Evolutionary conservation across 352 stramenopile genomes (phyloP).

Genomic region (Pythium angustatum): DNA sequence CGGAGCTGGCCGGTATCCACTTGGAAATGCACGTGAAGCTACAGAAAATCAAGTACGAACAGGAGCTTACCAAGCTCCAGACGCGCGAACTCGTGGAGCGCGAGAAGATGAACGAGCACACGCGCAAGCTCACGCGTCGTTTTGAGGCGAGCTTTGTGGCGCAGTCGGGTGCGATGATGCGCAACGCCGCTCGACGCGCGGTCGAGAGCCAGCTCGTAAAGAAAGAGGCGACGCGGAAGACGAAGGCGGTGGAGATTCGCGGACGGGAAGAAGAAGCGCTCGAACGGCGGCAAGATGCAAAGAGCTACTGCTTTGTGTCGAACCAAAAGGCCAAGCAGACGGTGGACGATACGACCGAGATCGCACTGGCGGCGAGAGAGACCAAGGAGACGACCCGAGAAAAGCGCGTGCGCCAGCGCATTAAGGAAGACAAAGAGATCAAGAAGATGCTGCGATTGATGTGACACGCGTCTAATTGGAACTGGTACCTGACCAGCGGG

Average conservation of each 20-base stretch:
- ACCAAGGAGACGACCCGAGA: conserved; percentile 26
- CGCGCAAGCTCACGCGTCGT: conserved; percentile 44
- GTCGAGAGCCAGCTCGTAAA: conserved; percentile 39
- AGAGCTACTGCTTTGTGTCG: conserved; percentile 67
- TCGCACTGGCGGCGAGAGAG: conserved; percentile 15
- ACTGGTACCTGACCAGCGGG: too few species aligned
- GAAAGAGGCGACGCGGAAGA: conserved; percentile 36
- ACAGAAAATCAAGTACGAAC: conserved; percentile 61
- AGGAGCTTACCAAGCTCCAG: conserved; percentile 48
- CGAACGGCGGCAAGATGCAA: conserved; percentile 50
- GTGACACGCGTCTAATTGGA: conserved; percentile 21
- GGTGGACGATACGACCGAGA: conserved; percentile 22
- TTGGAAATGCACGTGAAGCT: conserved; percentile 73
- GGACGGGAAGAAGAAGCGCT: conserved; percentile 40
- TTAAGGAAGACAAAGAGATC: conserved; percentile 70
- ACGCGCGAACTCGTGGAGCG: conserved; percentile 45
- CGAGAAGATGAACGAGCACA: conserved; percentile 43
- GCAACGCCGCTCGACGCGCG: conserved; percentile 44
- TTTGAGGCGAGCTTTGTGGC: conserved; percentile 59
- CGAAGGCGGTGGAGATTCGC: conserved; percentile 30
- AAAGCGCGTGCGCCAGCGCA: conserved; percentile 37
- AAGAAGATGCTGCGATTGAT: conserved; percentile 63
- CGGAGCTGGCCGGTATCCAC: conserved; percentile 54
- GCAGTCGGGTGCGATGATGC: conserved; percentile 70
- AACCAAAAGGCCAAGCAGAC: conserved; percentile 54